These are phyloP conservation scores for Epichloe amarillans DNA, from an alignment of 2,329 filamentous ascomycete species.

Conservation along the genomic window DNA sequence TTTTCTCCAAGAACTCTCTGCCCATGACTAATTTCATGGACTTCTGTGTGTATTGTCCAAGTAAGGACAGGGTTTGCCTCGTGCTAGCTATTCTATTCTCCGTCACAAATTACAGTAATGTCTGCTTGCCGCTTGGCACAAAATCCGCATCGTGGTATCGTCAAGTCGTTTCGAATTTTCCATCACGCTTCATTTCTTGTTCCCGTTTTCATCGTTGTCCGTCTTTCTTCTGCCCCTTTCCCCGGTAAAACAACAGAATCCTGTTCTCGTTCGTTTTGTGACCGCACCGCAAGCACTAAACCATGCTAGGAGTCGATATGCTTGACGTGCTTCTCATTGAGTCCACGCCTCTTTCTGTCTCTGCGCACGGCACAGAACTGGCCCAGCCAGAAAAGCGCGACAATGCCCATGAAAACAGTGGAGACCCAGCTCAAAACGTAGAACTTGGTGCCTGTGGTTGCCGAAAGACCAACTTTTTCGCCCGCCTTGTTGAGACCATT, in stretches of 20 bases:
- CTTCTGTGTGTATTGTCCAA: not conserved
- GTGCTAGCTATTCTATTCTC: not conserved
- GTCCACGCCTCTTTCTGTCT: slow-evolving; percentile 8
- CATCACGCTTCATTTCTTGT: not conserved
- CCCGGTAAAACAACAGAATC: not conserved
- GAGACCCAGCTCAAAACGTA: slow-evolving; percentile 33
- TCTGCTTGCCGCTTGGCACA: not conserved
- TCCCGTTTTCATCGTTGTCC: not conserved
- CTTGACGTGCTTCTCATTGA: not conserved
- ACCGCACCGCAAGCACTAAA: too few species aligned
- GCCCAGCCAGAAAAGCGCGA: slow-evolving; percentile 27
- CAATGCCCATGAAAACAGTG: slow-evolving; percentile 28
- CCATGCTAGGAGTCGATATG: not conserved
- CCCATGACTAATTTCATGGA: too few species aligned
- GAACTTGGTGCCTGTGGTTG: slow-evolving; percentile 29
- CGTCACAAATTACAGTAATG: not conserved
- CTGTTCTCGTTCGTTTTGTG: not conserved
- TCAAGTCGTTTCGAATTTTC: not conserved
- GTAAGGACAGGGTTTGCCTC: not conserved
- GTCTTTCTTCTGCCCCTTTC: not conserved
- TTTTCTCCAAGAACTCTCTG: too few species aligned
- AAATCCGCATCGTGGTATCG: not conserved
- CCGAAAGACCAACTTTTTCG: slow-evolving; percentile 30
- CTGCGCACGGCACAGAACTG: slow-evolving; percentile 19
- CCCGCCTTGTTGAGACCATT: slow-evolving; percentile 29